These are phyloP conservation scores for Penicillium simplicissimum DNA, from an alignment of 495 filamentous ascomycete genomes.

Conservation along the genomic window DNA sequence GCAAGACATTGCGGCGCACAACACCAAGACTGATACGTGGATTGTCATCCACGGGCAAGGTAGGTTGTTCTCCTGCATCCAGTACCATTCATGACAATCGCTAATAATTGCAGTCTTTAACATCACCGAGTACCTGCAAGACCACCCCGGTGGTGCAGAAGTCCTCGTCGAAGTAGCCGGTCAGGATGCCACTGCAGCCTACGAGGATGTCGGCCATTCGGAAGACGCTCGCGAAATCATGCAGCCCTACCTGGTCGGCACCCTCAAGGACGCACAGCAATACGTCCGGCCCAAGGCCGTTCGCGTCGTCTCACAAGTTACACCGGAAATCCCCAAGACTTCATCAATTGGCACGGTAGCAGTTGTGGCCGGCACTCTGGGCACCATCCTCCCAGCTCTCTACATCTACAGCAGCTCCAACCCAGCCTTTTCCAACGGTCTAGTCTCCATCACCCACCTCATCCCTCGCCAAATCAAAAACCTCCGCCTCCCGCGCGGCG, in stretches of 20 bases:
- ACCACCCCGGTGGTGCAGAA: constrained; percentile 57
- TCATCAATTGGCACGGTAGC: constrained; percentile 11
- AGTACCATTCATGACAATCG: neutral
- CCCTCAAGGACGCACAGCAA: constrained; percentile 32
- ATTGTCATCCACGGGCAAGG: constrained; percentile 55
- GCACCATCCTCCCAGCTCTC: constrained; percentile 17
- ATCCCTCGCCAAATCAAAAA: constrained; percentile 19
- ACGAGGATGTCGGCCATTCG: constrained; percentile 56
- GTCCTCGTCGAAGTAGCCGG: constrained; percentile 52
- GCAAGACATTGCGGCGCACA: constrained; percentile 49
- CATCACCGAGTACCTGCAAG: constrained; percentile 49
- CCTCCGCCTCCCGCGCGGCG: constrained; percentile 23
- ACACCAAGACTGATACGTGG: constrained; percentile 49
- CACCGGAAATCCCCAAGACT: constrained; percentile 12
- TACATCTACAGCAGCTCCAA: constrained; percentile 17
- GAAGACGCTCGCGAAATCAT: constrained; percentile 44
- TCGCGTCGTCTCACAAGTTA: constrained; percentile 27
- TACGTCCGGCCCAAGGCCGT: constrained; percentile 29
- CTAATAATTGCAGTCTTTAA: constrained; percentile 39
- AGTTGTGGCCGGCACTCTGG: constrained; percentile 17
- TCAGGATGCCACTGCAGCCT: constrained; percentile 51
- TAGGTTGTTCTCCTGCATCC: constrained; percentile 12
- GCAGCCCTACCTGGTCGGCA: constrained; percentile 33
- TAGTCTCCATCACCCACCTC: constrained; percentile 14
- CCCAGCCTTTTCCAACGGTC: constrained; percentile 3